Conservation (phyloP, 2,329 filamentous ascomycete genomes). For the Cyclaneusma minus region DNA sequence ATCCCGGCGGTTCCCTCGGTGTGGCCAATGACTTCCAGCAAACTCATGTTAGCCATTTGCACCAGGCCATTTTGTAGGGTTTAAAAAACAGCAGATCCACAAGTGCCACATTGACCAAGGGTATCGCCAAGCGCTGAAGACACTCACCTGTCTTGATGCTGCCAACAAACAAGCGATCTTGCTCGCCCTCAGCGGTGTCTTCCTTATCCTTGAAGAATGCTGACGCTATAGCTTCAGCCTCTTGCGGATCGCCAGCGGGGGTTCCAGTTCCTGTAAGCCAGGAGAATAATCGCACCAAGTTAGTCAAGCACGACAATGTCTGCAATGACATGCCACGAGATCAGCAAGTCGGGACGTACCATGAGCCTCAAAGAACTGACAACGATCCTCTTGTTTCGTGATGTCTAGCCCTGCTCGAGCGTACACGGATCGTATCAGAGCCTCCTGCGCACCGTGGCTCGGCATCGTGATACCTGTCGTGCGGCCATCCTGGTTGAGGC, state of each 20-base stretch:
- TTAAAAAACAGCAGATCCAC: conserved; percentile 8
- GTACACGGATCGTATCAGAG: neutral
- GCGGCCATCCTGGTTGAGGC: conserved; percentile 40
- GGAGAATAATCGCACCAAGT: too few species aligned
- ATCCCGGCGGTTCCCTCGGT: conserved; percentile 14
- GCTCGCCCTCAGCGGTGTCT: neutral
- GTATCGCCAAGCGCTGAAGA: conserved; percentile 24
- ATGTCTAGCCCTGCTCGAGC: neutral
- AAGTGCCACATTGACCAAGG: neutral
- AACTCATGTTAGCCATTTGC: too few species aligned
- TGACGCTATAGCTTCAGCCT: conserved; percentile 24
- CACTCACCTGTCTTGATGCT: conserved; percentile 20
- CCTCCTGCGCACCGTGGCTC: conserved; percentile 23
- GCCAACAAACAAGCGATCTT: conserved; percentile 10
- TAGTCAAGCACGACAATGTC: too few species aligned
- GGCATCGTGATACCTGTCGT: conserved; percentile 30
- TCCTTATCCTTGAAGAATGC: conserved; percentile 5
- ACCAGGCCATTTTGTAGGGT: conserved; percentile 13
- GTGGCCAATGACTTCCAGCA: conserved; percentile 15
- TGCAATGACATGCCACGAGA: too few species aligned
- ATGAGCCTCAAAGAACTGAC: neutral
- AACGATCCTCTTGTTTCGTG: neutral
- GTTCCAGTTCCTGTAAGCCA: conserved; percentile 22
- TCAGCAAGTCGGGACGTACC: too few species aligned
- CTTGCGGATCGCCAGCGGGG: conserved; percentile 24